phyloP scores from a whole-genome alignment of 2,329 filamentous ascomycete species.

The Fusarium decemcellulare region DNA sequence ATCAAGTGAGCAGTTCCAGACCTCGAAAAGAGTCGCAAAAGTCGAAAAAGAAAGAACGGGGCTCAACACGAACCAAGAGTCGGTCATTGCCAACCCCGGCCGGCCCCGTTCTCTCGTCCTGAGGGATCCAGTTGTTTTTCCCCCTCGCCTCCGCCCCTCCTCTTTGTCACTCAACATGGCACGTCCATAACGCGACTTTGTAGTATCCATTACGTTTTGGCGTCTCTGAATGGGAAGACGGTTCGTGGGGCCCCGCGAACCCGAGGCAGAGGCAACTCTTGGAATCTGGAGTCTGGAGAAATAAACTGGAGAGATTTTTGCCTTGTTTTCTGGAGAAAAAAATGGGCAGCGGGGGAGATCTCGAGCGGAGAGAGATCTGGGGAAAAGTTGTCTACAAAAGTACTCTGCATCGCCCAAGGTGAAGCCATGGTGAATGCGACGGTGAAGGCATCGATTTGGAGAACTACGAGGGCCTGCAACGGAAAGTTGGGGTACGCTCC shows the following conservation, averaged over 20 bases:
- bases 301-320: slow-evolving; percentile 32
- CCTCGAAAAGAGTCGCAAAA: neutral
- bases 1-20: neutral
- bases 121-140: neutral
- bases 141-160: neutral
- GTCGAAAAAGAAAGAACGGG: neutral
- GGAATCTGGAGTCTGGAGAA: slow-evolving; percentile 17
- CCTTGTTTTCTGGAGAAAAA: slow-evolving; percentile 43
- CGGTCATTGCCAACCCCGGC: neutral
- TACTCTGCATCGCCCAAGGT: slow-evolving; percentile 8
- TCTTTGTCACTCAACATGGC: slow-evolving; percentile 1
- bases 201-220: slow-evolving; percentile 48
- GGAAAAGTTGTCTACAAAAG: neutral
- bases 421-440: slow-evolving; percentile 30
- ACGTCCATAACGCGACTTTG: slow-evolving; percentile 25
- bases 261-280: slow-evolving; percentile 16
- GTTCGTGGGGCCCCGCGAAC: slow-evolving; percentile 46
- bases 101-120: slow-evolving; percentile 30
- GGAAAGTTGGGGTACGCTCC: slow-evolving; percentile 26
- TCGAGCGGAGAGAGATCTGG: slow-evolving; percentile 26
- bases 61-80: slow-evolving; percentile 2
- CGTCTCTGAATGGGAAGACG: slow-evolving; percentile 16
- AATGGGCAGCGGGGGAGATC: slow-evolving; percentile 22
- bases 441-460: slow-evolving; percentile 29
- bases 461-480: slow-evolving; percentile 13